These are phyloP conservation scores for Nicotiana tomentosiformis DNA, from an alignment of 257 asterid genomes.

Conservation along the genomic window DNA sequence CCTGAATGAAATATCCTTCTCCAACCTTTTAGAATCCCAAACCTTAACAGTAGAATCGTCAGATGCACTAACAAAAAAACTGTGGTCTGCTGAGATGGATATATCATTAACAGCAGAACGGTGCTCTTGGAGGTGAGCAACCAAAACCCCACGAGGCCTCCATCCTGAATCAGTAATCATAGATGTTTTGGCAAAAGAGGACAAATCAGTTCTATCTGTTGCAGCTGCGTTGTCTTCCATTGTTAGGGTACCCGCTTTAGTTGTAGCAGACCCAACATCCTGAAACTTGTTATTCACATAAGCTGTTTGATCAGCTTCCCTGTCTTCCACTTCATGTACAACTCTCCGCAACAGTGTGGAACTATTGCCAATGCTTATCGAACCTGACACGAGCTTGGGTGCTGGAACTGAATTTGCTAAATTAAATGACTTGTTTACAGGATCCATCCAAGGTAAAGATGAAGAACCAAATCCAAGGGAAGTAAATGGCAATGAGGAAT, in stretches of 20 bases:
- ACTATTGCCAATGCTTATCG: constrained; percentile 69
- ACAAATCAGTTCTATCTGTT: constrained; percentile 51
- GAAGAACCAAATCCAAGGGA: constrained; percentile 80
- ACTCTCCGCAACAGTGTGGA: constrained; percentile 80
- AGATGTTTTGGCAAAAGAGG: constrained; percentile 63
- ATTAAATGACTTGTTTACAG: constrained; percentile 71
- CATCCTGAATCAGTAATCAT: constrained; percentile 96
- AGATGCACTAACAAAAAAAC: constrained; percentile 96
- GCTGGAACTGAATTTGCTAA: constrained; percentile 72
- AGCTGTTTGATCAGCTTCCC: constrained; percentile 68
- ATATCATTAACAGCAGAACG: constrained; percentile 88
- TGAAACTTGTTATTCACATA: constrained; percentile 47
- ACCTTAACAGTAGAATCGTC: constrained; percentile 95
- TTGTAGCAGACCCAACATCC: constrained; percentile 59
- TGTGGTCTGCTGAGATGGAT: constrained; percentile 83
- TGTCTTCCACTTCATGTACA: constrained; percentile 95
- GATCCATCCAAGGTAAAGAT: constrained; percentile 94
- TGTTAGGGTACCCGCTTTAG: constrained; percentile 47
- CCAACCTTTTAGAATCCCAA: constrained; percentile 98
- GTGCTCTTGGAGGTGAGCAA: constrained; percentile 98
- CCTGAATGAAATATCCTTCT: constrained; percentile 95
- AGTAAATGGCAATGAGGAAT: constrained; percentile 52
- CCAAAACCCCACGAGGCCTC: constrained; percentile 99
- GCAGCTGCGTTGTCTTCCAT: constrained; percentile 45
- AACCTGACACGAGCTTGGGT: constrained; percentile 75